Conservation (phyloP, 345 rosid genomes). For the Trapa incisa region DNA sequence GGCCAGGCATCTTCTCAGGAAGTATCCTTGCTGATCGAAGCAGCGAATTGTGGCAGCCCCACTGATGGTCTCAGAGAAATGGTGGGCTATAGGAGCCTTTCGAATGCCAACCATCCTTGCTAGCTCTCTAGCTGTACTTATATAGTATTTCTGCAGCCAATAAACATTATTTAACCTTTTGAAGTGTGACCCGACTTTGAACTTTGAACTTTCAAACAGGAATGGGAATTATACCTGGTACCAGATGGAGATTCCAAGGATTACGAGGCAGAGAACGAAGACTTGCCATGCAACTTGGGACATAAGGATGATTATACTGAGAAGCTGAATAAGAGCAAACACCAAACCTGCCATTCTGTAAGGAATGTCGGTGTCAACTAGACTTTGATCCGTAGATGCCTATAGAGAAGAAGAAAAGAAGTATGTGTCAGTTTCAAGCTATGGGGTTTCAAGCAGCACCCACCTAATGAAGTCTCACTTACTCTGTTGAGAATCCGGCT, state of each 20-base stretch:
- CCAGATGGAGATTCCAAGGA: slow-evolving; percentile 49
- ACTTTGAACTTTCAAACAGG: too few relatives aligned
- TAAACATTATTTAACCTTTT: too few relatives aligned
- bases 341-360: slow-evolving; percentile 33
- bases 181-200: too few relatives aligned
- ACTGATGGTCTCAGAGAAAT: slow-evolving; percentile 71
- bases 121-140: slow-evolving; percentile 59
- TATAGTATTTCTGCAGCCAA: slow-evolving; percentile 50
- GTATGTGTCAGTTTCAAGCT: background rate
- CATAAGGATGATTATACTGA: slow-evolving; percentile 60
- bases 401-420: slow-evolving; percentile 5
- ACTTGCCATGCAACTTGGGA: slow-evolving; percentile 79
- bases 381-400: slow-evolving; percentile 80
- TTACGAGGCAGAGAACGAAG: slow-evolving; percentile 58
- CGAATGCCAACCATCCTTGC: slow-evolving; percentile 63
- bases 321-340: slow-evolving; percentile 34
- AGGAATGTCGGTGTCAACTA: slow-evolving; percentile 42
- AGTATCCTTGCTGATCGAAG: slow-evolving; percentile 41
- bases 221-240: slow-evolving; percentile 42
- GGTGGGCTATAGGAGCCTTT: slow-evolving; percentile 75
- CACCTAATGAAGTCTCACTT: slow-evolving; percentile 5
- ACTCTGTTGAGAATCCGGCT: slow-evolving; percentile 32
- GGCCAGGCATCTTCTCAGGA: background rate
- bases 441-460: too few relatives aligned
- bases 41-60: slow-evolving; percentile 75